These are phyloP conservation scores for Penicillium crustosum DNA, from an alignment of 2,329 filamentous ascomycete species.

Conservation along the genomic window DNA sequence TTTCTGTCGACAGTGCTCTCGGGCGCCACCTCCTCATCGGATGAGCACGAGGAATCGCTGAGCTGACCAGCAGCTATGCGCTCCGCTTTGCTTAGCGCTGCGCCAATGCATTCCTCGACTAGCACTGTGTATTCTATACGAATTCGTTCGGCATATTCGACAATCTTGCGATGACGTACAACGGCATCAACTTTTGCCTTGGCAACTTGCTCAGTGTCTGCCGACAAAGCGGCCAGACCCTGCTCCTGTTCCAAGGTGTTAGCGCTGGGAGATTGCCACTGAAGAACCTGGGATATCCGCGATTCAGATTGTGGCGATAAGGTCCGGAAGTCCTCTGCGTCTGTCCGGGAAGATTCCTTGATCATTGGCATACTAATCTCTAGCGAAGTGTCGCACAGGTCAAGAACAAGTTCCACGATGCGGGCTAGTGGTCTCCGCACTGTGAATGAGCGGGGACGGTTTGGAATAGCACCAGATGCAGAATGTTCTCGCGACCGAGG, in stretches of 20 bases:
- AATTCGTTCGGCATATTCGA: constrained; percentile 95
- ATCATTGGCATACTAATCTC: constrained; percentile 94
- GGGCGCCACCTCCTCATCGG: constrained; percentile 56
- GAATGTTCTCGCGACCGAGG: constrained; percentile 69
- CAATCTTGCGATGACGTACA: constrained; percentile 83
- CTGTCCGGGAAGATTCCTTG: constrained; percentile 69
- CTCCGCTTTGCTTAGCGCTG: constrained; percentile 84
- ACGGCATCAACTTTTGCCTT: constrained; percentile 91
- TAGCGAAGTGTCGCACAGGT: constrained; percentile 91
- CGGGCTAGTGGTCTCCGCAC: constrained; percentile 84
- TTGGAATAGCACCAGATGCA: constrained; percentile 68
- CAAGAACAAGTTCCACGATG: constrained; percentile 90
- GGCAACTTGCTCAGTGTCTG: constrained; percentile 82
- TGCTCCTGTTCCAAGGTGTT: constrained; percentile 92
- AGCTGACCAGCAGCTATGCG: constrained; percentile 81
- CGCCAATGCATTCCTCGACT: constrained; percentile 93
- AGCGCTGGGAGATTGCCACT: constrained; percentile 93
- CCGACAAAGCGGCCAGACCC: constrained; percentile 80
- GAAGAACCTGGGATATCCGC: constrained; percentile 86
- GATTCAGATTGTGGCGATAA: constrained; percentile 96
- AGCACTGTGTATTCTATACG: constrained; percentile 89
- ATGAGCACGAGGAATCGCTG: constrained; percentile 70
- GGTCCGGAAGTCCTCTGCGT: constrained; percentile 75
- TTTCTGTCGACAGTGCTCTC: constrained; percentile 25
- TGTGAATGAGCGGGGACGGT: constrained; percentile 82